These are phyloP conservation scores for Cucumis cinereus DNA, from an alignment of 306 rosid genomes.

Conservation along the genomic window DNA sequence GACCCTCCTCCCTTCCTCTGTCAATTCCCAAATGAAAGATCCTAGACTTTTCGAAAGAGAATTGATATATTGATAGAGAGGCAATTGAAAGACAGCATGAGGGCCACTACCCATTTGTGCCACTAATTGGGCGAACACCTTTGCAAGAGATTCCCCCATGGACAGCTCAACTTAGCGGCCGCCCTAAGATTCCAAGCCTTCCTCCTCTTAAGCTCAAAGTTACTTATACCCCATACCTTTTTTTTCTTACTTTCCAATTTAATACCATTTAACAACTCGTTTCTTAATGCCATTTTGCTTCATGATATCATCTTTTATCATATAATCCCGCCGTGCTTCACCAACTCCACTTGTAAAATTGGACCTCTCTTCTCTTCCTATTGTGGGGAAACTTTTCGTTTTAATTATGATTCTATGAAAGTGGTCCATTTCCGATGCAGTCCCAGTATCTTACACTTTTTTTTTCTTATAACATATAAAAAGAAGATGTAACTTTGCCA, in stretches of 20 bases:
- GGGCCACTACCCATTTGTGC: constrained; percentile 38
- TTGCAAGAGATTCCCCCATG: constrained; percentile 51
- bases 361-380: background rate
- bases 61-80: background rate
- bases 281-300: background rate
- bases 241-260: background rate
- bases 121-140: constrained; percentile 37
- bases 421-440: background rate
- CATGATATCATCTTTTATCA: background rate
- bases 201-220: background rate
- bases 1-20: constrained; percentile 7
- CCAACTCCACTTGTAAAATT: constrained; percentile 3
- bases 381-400: background rate
- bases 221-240: background rate
- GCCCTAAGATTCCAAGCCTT: constrained; percentile 47
- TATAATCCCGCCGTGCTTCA: background rate
- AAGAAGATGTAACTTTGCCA: no score
- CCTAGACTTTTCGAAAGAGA: background rate
- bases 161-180: constrained; percentile 7
- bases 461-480: no score
- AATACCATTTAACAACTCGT: background rate
- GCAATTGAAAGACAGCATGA: background rate
- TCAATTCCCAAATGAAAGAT: background rate
- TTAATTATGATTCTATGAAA: background rate
- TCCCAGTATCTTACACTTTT: background rate